phyloP scores from a whole-genome alignment of 1,139 yeast species.

The Yamadazyma blattariae region DNA sequence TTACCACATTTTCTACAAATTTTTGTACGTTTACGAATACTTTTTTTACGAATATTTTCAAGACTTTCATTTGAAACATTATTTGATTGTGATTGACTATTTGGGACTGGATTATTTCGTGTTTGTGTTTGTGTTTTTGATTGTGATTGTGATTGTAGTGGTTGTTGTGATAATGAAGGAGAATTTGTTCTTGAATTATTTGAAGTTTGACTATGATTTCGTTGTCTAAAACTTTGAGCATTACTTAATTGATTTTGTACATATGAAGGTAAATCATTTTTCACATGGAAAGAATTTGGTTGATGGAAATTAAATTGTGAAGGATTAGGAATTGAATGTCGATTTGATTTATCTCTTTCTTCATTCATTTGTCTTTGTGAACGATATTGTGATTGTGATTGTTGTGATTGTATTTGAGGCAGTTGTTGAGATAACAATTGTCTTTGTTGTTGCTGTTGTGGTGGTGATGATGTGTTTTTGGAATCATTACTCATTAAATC shows the following conservation, averaged over 20 bases:
- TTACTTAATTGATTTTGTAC: conserved; percentile 5
- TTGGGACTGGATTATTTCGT: neutral
- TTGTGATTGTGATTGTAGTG: neutral
- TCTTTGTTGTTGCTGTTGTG: too few relatives aligned
- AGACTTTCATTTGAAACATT: neutral
- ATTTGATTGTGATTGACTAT: neutral
- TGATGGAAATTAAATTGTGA: neutral
- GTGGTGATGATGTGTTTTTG: too few relatives aligned
- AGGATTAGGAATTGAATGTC: conserved; percentile 16
- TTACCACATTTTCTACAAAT: conserved; percentile 62
- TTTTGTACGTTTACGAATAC: conserved; percentile 29
- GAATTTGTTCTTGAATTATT: neutral
- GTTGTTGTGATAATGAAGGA: neutral
- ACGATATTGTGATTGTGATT: too few relatives aligned
- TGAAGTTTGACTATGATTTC: neutral
- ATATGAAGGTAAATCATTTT: conserved; percentile 4
- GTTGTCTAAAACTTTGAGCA: conserved; percentile 3
- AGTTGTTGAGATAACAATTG: too few relatives aligned
- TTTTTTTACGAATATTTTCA: conserved; percentile 10
- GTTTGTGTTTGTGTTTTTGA: neutral
- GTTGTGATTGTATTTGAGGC: too few relatives aligned
- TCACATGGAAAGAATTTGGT: conserved; percentile 5
- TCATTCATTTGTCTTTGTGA: too few relatives aligned
- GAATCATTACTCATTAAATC: conserved; percentile 9
- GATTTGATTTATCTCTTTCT: conserved; percentile 7